These are phyloP conservation scores for Acanthamoeba healyi DNA, from an alignment of 208 protist species.

Conservation along the genomic window DNA sequence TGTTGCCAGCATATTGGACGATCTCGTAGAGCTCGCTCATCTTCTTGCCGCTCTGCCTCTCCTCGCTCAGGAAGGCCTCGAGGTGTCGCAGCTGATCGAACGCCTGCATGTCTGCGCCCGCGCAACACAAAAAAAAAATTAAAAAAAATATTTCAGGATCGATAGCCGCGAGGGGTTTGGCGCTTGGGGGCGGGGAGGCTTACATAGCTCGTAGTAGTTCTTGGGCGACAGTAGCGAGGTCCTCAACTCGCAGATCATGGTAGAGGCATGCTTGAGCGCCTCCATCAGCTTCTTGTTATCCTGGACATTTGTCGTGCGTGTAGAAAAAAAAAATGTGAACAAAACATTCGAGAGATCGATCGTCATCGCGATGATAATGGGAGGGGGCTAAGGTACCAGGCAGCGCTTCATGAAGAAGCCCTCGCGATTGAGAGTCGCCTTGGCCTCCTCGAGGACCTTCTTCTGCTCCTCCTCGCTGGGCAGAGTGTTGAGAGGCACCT, in stretches of 20 bases:
- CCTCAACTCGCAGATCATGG: conserved; percentile 96
- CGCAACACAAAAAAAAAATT: neutral
- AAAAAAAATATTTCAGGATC: neutral
- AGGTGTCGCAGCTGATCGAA: conserved; percentile 95
- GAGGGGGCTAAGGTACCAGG: conserved; percentile 86
- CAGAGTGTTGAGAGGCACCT: conserved; percentile 3
- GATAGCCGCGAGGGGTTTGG: neutral
- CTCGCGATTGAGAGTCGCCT: conserved; percentile 90
- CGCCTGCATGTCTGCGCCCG: conserved; percentile 92
- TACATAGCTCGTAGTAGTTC: conserved; percentile 98
- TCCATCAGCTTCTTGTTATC: conserved; percentile 93
- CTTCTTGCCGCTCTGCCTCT: conserved; percentile 87
- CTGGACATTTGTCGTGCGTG: conserved; percentile 64
- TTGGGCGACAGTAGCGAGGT: conserved; percentile 96
- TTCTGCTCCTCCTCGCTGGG: conserved; percentile 93
- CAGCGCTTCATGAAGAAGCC: conserved; percentile 91
- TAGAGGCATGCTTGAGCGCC: conserved; percentile 92
- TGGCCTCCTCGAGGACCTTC: conserved; percentile 93
- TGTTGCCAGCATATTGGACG: conserved; percentile 98
- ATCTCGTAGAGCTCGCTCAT: conserved; percentile 97
- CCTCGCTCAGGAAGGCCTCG: conserved; percentile 93
- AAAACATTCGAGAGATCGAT: neutral
- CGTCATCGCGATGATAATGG: neutral
- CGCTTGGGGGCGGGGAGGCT: neutral
- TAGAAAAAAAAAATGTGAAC: conserved; percentile 55